A percentile compares a stretch with the other conserved stretches of the same genome.
phyloP scores from a whole-genome alignment of 1,284 basidiomycete species.

The Pseudozyma tsukubaensis region DNA sequence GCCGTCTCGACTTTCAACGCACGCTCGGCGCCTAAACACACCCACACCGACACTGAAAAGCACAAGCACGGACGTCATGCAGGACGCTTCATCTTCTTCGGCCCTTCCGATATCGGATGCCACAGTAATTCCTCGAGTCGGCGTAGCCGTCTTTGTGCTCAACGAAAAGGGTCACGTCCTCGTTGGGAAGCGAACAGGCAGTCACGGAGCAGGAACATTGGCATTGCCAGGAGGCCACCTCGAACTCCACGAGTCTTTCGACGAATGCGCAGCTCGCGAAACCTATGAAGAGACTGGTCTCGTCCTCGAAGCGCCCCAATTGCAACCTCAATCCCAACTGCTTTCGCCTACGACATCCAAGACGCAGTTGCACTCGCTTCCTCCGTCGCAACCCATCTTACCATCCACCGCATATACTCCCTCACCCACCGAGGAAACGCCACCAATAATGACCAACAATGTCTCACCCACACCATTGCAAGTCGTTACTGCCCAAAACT shows the following conservation, averaged over 20 bases:
- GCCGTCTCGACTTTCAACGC: too few species aligned
- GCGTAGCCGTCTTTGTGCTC: constrained; percentile 64
- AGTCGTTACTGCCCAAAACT: constrained; percentile 52
- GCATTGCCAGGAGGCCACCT: constrained; percentile 68
- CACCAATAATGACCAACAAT: not conserved
- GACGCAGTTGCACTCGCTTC: constrained; percentile 14
- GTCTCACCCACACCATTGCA: constrained; percentile 29
- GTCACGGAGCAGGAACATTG: constrained; percentile 60
- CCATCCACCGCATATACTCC: constrained; percentile 16
- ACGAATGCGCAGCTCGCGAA: constrained; percentile 59
- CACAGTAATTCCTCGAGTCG: constrained; percentile 54
- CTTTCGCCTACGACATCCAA: constrained; percentile 12
- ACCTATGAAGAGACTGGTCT: constrained; percentile 52
- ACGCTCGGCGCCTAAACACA: too few species aligned
- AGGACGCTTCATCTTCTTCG: not conserved
- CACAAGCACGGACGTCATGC: too few species aligned
- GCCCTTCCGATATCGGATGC: constrained; percentile 40
- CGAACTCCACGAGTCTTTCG: constrained; percentile 63
- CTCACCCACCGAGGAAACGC: constrained; percentile 1
- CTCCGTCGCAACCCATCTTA: constrained; percentile 18
- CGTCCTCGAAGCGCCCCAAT: constrained; percentile 28
- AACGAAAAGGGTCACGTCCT: constrained; percentile 54
- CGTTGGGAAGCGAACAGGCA: constrained; percentile 62
- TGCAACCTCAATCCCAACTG: constrained; percentile 7
- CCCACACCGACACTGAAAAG: too few species aligned